A percentile compares a stretch with the other conserved stretches of the same genome.
phyloP scores from a whole-genome alignment of 495 filamentous ascomycete genomes.

The Cercophora samala region DNA sequence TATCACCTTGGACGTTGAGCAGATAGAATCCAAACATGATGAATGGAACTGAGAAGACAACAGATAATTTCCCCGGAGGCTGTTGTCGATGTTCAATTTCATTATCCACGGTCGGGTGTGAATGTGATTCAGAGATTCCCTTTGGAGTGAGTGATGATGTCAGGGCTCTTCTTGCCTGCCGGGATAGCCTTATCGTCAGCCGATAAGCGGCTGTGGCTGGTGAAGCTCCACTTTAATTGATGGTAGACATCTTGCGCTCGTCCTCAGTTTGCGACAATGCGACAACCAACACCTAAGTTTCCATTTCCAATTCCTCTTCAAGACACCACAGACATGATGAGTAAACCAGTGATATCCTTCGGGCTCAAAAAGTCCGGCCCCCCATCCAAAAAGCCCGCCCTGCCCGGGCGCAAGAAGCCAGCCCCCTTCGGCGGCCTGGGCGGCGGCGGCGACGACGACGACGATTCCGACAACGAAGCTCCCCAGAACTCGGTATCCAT shows the following conservation, averaged over 20 bases:
- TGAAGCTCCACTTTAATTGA: slow-evolving; percentile 3
- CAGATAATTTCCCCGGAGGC: no score
- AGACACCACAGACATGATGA: slow-evolving; percentile 18
- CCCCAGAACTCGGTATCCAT: slow-evolving; percentile 17
- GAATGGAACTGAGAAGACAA: no score
- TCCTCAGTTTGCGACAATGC: slow-evolving; percentile 1
- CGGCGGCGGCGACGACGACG: slow-evolving; percentile 28
- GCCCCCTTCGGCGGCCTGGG: slow-evolving; percentile 30
- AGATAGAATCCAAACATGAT: no score
- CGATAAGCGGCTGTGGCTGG: slow-evolving; percentile 8
- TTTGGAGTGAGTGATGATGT: background rate
- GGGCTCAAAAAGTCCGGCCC: slow-evolving; percentile 36
- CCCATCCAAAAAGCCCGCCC: slow-evolving; percentile 17
- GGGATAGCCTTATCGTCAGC: slow-evolving; percentile 5
- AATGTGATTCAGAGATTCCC: no score
- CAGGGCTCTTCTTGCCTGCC: background rate
- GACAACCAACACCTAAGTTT: background rate
- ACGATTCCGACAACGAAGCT: slow-evolving; percentile 22
- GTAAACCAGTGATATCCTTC: slow-evolving; percentile 37
- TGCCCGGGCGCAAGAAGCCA: slow-evolving; percentile 21
- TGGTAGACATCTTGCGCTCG: background rate
- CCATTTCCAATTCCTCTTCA: background rate
- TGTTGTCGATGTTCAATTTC: no score
- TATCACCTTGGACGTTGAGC: no score
- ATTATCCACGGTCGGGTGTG: no score